A percentile compares a stretch with the other conserved stretches of the same genome.
phyloP scores from a whole-genome alignment of 371 early-diverging fungal species.

The Mortierella sp. region DNA sequence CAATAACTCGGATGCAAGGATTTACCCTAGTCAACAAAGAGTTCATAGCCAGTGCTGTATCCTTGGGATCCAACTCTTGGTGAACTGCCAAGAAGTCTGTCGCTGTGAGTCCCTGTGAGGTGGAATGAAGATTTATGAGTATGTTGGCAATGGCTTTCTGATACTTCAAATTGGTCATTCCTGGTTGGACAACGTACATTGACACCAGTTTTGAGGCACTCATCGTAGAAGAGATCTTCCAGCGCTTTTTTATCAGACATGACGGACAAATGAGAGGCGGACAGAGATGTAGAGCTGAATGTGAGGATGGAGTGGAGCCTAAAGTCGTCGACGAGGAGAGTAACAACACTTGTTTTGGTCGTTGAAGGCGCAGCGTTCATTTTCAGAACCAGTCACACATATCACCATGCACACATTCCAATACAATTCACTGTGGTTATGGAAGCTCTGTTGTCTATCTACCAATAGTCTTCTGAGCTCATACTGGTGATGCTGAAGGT shows the following conservation, averaged over 20 bases:
- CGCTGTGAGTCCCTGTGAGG: conserved; percentile 29
- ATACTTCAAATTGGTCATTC: not conserved
- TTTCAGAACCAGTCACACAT: no score
- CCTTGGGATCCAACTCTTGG: conserved; percentile 56
- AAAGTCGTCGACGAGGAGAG: no score
- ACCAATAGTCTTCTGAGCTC: conserved; percentile 54
- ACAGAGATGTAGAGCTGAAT: not conserved
- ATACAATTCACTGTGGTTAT: no score
- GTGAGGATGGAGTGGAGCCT: not conserved
- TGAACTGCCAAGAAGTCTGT: conserved; percentile 23
- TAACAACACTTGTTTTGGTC: no score
- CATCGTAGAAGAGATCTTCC: conserved; percentile 38
- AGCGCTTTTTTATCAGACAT: conserved; percentile 11
- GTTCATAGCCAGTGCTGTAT: conserved; percentile 62
- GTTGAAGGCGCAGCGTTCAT: no score
- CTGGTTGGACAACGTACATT: conserved; percentile 15
- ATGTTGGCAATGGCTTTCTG: no score
- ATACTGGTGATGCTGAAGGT: conserved; percentile 41
- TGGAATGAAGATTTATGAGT: not conserved
- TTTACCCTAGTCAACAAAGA: conserved; percentile 61
- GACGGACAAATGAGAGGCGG: not conserved
- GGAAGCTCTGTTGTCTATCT: no score
- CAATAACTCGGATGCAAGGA: no score
- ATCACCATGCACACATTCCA: no score
- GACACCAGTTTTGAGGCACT: conserved; percentile 22